phyloP scores from a whole-genome alignment of 169 alveolate species.

The Babesia caballi region DNA sequence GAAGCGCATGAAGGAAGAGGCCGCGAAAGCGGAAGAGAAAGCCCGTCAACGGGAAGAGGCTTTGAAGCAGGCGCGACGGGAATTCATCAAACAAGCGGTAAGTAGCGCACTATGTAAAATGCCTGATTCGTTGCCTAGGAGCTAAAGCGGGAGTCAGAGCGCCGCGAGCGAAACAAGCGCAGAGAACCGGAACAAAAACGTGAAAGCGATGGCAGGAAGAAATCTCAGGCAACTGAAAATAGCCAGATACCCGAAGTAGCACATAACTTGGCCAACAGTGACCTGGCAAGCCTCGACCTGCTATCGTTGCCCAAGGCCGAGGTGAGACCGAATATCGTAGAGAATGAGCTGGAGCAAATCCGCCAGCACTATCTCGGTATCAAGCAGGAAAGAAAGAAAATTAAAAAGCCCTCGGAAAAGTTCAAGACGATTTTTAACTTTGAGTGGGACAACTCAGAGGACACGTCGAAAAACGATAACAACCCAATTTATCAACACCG shows the following conservation, averaged over 20 bases:
- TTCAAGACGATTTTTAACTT: slow-evolving; percentile 81
- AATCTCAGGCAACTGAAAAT: background rate
- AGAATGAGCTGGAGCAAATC: slow-evolving; percentile 83
- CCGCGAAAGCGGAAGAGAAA: slow-evolving; percentile 31
- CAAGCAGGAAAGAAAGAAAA: slow-evolving; percentile 79
- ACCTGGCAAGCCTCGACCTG: slow-evolving; percentile 50
- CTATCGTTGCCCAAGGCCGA: slow-evolving; percentile 41
- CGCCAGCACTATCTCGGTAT: slow-evolving; percentile 86
- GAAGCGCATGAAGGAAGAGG: slow-evolving; percentile 56
- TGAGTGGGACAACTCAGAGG: slow-evolving; percentile 88
- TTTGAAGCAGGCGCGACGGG: slow-evolving; percentile 3
- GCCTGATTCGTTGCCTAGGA: background rate
- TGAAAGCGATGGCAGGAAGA: background rate
- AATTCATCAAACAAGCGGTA: slow-evolving; percentile 20
- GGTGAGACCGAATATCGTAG: slow-evolving; percentile 65
- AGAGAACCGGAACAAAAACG: slow-evolving; percentile 19
- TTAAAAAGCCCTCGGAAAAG: slow-evolving; percentile 91
- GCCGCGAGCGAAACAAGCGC: slow-evolving; percentile 33
- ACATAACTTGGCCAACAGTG: slow-evolving; percentile 50
- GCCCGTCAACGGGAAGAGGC: slow-evolving; percentile 31
- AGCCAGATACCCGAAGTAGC: background rate
- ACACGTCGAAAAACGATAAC: slow-evolving; percentile 79
- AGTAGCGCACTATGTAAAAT: background rate
- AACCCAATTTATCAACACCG: slow-evolving; percentile 87
- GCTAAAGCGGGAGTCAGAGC: background rate